A percentile compares a stretch with the other conserved stretches of the same genome.
phyloP scores from a whole-genome alignment of 2,329 filamentous ascomycete genomes.

The Calonectria honghensis region DNA sequence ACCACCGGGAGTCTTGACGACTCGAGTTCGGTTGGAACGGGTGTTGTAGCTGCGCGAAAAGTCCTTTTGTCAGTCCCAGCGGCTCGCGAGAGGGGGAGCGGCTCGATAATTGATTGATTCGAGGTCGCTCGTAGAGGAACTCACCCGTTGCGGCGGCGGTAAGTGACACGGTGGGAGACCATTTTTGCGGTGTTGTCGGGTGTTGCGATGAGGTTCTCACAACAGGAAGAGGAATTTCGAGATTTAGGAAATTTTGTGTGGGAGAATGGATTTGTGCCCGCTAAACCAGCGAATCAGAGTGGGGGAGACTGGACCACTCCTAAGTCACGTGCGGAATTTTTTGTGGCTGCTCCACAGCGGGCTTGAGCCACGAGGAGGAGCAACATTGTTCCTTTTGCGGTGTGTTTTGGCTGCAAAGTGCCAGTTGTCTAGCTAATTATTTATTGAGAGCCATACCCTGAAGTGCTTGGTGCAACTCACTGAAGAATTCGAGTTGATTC shows the following conservation, averaged over 20 bases:
- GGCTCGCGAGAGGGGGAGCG: constrained; percentile 38
- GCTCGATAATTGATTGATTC: constrained; percentile 44
- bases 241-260: constrained; percentile 67
- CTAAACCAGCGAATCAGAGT: constrained; percentile 62
- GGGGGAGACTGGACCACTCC: constrained; percentile 25
- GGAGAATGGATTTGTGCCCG: constrained; percentile 62
- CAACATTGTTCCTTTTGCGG: constrained; percentile 33
- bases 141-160: constrained; percentile 88
- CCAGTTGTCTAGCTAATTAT: background rate
- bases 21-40: constrained; percentile 95
- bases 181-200: constrained; percentile 71
- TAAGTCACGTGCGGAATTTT: constrained; percentile 48
- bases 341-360: constrained; percentile 30
- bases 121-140: constrained; percentile 62
- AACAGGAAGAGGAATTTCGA: constrained; percentile 63
- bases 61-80: constrained; percentile 51
- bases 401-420: background rate
- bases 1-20: constrained; percentile 97
- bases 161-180: constrained; percentile 76
- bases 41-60: constrained; percentile 89
- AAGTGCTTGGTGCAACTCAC: background rate
- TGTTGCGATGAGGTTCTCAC: constrained; percentile 62
- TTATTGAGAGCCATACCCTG: too few species aligned
- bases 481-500: background rate
- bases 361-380: constrained; percentile 22